Conservation (phyloP, 1,284 basidiomycete genomes). For the Trichosporon asahii region DNA sequence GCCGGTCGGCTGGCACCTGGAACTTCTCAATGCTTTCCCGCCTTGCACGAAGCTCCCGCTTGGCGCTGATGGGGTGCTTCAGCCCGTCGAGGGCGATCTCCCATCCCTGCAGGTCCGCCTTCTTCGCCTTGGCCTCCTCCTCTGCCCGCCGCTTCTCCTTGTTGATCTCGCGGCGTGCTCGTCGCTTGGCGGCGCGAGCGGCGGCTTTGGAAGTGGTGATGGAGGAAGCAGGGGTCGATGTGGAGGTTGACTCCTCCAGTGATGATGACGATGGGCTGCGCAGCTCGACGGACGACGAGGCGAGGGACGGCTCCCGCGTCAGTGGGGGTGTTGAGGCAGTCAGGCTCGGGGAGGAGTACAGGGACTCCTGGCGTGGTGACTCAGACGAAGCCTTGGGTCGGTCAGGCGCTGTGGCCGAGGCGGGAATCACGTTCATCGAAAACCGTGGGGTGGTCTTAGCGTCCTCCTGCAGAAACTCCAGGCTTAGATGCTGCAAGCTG, state of each 20-base stretch:
- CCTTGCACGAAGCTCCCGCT: neutral
- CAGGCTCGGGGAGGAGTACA: neutral
- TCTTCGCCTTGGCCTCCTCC: neutral
- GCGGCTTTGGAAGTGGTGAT: neutral
- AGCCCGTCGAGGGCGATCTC: constrained; percentile 16
- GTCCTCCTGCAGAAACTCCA: neutral
- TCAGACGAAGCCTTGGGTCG: neutral
- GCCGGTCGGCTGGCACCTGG: neutral
- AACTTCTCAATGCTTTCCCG: neutral
- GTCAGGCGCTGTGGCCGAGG: neutral
- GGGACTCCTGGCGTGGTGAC: neutral
- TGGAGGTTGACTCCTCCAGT: neutral
- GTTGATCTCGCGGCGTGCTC: constrained; percentile 15
- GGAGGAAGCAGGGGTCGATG: neutral
- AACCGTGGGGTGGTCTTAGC: neutral
- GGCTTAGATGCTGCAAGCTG: neutral
- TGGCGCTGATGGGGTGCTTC: neutral
- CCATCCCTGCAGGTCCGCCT: constrained; percentile 13
- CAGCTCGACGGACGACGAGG: neutral
- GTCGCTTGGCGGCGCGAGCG: constrained; percentile 6
- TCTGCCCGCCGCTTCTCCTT: constrained; percentile 11
- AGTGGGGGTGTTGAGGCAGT: neutral
- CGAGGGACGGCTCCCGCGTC: neutral
- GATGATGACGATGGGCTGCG: neutral
- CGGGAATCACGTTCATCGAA: neutral